These are phyloP conservation scores for Knufia fluminis DNA, from an alignment of 2,329 filamentous ascomycete genomes.

Conservation along the genomic window DNA sequence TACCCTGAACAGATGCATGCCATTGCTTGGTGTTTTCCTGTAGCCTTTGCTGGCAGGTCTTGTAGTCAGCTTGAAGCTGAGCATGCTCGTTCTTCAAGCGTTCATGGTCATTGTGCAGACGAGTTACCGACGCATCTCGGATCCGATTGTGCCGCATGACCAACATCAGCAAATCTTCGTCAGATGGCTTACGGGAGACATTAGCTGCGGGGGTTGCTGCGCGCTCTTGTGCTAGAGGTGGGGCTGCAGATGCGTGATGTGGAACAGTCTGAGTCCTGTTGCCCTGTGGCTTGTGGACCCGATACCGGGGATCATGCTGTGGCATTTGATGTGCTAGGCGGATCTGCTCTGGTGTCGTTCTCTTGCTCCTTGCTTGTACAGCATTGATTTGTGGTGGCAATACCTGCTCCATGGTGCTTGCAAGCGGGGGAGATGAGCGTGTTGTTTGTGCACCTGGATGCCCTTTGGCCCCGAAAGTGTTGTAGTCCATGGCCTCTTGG, in stretches of 20 bases:
- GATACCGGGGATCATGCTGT: not conserved
- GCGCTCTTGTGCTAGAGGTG: not conserved
- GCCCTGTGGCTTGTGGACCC: no score
- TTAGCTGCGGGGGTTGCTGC: not conserved
- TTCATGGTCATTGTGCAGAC: slow-evolving; percentile 7
- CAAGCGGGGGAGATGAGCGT: not conserved
- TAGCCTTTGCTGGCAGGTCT: slow-evolving; percentile 5
- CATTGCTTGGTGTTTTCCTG: slow-evolving; percentile 8
- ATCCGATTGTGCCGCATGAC: slow-evolving; percentile 14
- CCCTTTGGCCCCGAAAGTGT: not conserved
- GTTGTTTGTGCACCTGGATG: not conserved
- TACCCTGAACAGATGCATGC: slow-evolving; percentile 5
- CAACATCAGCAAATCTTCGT: slow-evolving; percentile 18
- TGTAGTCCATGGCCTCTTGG: not conserved
- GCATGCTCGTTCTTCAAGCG: slow-evolving; percentile 8
- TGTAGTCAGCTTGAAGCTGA: slow-evolving; percentile 9
- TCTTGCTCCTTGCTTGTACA: no score
- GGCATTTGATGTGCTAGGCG: not conserved
- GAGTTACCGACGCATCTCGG: slow-evolving; percentile 6
- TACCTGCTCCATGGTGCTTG: not conserved
- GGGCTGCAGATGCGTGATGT: no score
- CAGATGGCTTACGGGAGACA: slow-evolving; percentile 9
- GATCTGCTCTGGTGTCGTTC: no score
- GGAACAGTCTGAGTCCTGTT: no score
- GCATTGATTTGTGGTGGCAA: not conserved